A percentile compares a stretch with the other conserved stretches of the same genome.
Evolutionary conservation across 2,329 filamentous ascomycete species (phyloP).

Genomic region (Davidsoniella australis): DNA sequence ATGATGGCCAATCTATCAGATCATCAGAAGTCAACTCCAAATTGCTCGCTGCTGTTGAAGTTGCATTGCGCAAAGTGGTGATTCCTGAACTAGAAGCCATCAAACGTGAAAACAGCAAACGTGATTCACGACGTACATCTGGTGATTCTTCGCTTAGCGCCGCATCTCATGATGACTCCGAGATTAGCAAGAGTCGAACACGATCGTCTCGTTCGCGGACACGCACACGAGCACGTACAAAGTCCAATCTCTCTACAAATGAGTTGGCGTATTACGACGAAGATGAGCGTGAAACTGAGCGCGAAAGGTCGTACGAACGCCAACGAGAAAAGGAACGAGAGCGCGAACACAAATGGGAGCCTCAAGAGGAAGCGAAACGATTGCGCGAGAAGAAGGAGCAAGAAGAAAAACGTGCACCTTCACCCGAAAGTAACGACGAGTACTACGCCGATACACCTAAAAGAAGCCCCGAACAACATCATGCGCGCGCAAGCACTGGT

Average conservation of each 20-base stretch:
- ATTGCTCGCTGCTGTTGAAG: conserved; percentile 77
- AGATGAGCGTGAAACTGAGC: background rate
- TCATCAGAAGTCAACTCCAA: conserved; percentile 64
- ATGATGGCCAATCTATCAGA: conserved; percentile 36
- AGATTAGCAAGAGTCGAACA: conserved; percentile 25
- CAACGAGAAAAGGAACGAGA: conserved; percentile 1
- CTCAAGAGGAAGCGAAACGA: conserved; percentile 25
- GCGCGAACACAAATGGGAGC: conserved; percentile 30
- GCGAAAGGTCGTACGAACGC: background rate
- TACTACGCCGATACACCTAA: conserved; percentile 24
- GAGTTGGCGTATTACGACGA: conserved; percentile 22
- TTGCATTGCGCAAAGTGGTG: conserved; percentile 77
- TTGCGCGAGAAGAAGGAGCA: background rate
- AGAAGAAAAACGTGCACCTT: background rate
- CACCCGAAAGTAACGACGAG: conserved; percentile 8
- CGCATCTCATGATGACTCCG: conserved; percentile 34
- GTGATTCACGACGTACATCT: conserved; percentile 50
- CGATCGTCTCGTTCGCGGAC: conserved; percentile 13
- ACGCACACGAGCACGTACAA: no score
- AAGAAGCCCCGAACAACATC: conserved; percentile 26
- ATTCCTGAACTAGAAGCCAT: conserved; percentile 81
- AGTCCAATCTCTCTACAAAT: conserved; percentile 25
- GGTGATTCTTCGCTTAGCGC: conserved; percentile 38
- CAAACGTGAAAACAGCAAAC: conserved; percentile 74
- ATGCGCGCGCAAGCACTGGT: conserved; percentile 22